A percentile compares a stretch with the other conserved stretches of the same genome.
Conservation (phyloP, 371 early-diverging fungal genomes). For the Actinomortierella wolfii region DNA sequence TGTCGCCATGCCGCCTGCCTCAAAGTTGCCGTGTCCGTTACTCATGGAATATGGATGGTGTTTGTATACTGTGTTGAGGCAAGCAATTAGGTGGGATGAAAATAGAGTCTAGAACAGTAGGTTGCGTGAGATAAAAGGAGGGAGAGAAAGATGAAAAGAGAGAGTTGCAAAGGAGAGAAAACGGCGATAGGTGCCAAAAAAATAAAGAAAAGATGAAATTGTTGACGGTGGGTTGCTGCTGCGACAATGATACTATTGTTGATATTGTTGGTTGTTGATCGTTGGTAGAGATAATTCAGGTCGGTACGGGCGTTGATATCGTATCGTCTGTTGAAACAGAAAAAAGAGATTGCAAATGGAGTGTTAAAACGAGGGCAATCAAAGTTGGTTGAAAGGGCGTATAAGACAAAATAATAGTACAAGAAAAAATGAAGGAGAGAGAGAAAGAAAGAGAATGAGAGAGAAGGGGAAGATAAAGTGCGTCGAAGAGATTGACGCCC, state of each 20-base stretch:
- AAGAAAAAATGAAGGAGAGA: conserved; percentile 4
- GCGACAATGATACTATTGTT: too few species aligned
- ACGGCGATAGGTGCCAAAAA: background rate
- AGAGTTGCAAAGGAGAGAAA: conserved; percentile 4
- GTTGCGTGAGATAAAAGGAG: background rate
- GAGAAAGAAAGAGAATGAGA: conserved; percentile 6
- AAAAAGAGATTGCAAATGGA: too few species aligned
- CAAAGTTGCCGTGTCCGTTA: conserved; percentile 45
- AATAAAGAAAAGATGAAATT: background rate
- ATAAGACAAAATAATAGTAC: background rate
- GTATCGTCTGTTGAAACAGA: too few species aligned
- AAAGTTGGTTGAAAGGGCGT: background rate
- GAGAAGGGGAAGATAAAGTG: background rate
- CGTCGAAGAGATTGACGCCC: conserved; percentile 1
- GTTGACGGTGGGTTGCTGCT: too few species aligned
- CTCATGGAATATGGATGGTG: conserved; percentile 15
- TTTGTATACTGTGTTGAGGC: background rate
- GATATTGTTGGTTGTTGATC: too few species aligned
- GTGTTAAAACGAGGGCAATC: background rate
- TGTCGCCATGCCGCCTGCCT: conserved; percentile 46
- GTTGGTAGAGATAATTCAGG: too few species aligned
- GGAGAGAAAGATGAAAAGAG: conserved; percentile 1
- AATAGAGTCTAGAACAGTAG: background rate
- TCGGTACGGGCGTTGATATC: too few species aligned
- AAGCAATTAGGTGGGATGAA: background rate